These are phyloP conservation scores for Dictyophora rubrovolvata DNA, from an alignment of 768 basidiomycete genomes.

Conservation along the genomic window DNA sequence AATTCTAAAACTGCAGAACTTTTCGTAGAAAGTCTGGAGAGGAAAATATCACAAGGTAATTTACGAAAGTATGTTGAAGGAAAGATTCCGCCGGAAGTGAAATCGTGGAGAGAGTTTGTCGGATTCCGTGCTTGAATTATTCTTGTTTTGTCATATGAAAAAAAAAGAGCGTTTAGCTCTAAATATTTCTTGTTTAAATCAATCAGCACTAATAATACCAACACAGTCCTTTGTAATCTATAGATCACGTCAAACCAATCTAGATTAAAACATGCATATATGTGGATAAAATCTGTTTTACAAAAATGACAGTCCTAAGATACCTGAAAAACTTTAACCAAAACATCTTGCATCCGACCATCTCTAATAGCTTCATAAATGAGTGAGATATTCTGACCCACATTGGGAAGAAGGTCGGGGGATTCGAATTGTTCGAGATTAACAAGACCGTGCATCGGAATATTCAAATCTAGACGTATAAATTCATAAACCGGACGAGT, in stretches of 20 bases:
- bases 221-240: no score
- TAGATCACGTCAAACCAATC: no score
- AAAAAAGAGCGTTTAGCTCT: constrained; percentile 7
- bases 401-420: constrained; percentile 46
- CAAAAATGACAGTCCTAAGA: background rate
- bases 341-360: constrained; percentile 50
- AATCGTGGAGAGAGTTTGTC: constrained; percentile 86
- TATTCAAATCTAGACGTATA: constrained; percentile 59
- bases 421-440: constrained; percentile 37
- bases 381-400: constrained; percentile 58
- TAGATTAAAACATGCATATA: no score
- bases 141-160: background rate
- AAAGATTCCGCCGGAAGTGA: constrained; percentile 81
- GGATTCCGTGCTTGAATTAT: constrained; percentile 48
- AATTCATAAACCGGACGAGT: constrained; percentile 71
- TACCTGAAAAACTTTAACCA: constrained; percentile 39
- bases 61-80: constrained; percentile 77
- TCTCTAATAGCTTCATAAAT: constrained; percentile 77
- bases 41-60: constrained; percentile 75
- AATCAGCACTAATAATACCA: no score
- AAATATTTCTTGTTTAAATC: background rate
- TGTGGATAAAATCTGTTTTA: background rate
- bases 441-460: constrained; percentile 71
- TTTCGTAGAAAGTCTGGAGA: constrained; percentile 81
- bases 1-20: constrained; percentile 81